These are phyloP conservation scores for Aspergillus nidulans DNA, from an alignment of 495 filamentous ascomycete species.

Conservation along the genomic window DNA sequence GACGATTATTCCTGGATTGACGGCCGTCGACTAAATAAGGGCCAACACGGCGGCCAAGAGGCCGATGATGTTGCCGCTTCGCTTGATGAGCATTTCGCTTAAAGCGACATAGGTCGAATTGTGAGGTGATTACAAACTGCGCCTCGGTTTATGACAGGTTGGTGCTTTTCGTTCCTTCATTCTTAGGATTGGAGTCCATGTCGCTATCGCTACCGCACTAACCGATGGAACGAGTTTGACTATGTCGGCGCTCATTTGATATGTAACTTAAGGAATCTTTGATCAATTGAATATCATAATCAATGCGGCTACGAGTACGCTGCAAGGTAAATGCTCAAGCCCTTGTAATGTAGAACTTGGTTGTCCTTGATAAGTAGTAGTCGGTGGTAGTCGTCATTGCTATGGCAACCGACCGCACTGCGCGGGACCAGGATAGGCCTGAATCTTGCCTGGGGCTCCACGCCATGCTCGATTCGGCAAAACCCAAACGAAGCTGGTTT, in stretches of 20 bases:
- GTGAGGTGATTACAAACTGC: background rate
- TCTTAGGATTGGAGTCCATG: background rate
- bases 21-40: conserved; percentile 15
- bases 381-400: conserved; percentile 19
- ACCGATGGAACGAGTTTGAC: background rate
- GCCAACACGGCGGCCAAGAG: conserved; percentile 6
- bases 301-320: too few species aligned
- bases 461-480: conserved; percentile 18
- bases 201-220: background rate
- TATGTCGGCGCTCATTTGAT: background rate
- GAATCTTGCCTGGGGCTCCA: conserved; percentile 20
- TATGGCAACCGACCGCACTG: conserved; percentile 23
- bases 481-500: conserved; percentile 21
- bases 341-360: background rate
- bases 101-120: background rate
- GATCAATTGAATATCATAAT: background rate
- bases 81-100: conserved; percentile 32
- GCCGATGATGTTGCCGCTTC: conserved; percentile 28
- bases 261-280: background rate
- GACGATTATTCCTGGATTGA: conserved; percentile 27
- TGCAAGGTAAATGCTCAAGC: too few species aligned
- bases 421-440: conserved; percentile 1
- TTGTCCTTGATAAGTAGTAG: background rate
- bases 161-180: background rate
- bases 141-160: background rate